Conservation (phyloP, 2,329 filamentous ascomycete genomes). For the Penicillium concentricum region DNA sequence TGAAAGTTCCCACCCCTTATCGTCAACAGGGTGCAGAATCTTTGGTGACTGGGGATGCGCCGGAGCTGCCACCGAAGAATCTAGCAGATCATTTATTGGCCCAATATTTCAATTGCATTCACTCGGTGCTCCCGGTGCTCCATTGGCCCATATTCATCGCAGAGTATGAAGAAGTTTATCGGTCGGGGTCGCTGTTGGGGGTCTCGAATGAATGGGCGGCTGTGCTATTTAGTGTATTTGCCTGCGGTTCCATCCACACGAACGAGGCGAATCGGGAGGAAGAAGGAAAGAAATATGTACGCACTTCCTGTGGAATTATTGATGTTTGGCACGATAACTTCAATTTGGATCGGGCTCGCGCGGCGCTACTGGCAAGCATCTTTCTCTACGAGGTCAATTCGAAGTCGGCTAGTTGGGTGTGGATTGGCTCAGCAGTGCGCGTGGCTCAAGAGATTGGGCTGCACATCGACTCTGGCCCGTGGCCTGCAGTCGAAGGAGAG, state of each 20-base stretch:
- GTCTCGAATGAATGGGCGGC: constrained; percentile 70
- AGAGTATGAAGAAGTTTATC: constrained; percentile 75
- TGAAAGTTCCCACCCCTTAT: constrained; percentile 72
- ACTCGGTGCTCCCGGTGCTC: constrained; percentile 78
- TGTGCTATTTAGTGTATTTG: constrained; percentile 78
- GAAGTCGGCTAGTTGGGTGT: constrained; percentile 80
- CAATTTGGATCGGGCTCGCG: constrained; percentile 71
- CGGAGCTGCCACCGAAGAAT: constrained; percentile 68
- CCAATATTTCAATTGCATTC: constrained; percentile 73
- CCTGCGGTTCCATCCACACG: constrained; percentile 75
- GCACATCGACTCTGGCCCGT: constrained; percentile 70
- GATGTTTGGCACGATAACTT: constrained; percentile 82
- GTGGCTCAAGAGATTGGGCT: constrained; percentile 82
- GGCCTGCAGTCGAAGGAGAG: constrained; percentile 75
- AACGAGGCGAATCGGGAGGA: constrained; percentile 56
- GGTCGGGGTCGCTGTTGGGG: constrained; percentile 58
- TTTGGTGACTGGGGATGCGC: constrained; percentile 54
- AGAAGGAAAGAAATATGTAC: constrained; percentile 66
- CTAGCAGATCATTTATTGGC: constrained; percentile 70
- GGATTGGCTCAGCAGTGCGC: constrained; percentile 76
- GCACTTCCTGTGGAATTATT: constrained; percentile 66
- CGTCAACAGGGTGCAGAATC: constrained; percentile 54
- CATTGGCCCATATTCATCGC: constrained; percentile 83
- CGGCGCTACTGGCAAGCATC: constrained; percentile 70
- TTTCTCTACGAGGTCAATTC: constrained; percentile 84